Percentiles rank a stretch among this genome's conserved stretches.
These are phyloP conservation scores for Podosphaera fusca DNA, from an alignment of 2,329 filamentous ascomycete species.

Conservation along the genomic window DNA sequence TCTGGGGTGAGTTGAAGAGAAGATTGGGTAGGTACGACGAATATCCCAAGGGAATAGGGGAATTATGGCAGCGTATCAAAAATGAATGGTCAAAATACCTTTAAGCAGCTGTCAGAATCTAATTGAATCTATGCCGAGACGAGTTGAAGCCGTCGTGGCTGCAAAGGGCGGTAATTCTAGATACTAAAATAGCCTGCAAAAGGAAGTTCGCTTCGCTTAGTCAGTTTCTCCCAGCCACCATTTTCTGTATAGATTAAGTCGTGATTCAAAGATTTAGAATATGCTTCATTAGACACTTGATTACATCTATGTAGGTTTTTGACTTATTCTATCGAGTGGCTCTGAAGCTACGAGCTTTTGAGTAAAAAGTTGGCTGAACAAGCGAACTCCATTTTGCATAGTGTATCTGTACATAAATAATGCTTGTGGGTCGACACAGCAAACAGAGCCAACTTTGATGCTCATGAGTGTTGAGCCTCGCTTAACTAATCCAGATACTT, in stretches of 20 bases:
- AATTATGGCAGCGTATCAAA: neutral
- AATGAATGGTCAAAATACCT: neutral
- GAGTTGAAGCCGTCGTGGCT: neutral
- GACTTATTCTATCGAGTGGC: no score
- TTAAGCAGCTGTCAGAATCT: neutral
- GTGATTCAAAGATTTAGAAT: no score
- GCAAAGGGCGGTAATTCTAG: neutral
- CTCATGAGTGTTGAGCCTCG: no score
- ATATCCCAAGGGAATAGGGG: neutral
- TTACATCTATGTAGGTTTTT: no score
- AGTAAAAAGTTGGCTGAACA: no score
- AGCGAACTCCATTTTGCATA: no score
- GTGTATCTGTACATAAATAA: no score
- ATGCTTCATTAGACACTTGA: no score
- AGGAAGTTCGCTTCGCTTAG: neutral
- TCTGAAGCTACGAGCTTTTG: no score
- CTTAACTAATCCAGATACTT: no score
- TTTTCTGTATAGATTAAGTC: neutral
- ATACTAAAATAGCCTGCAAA: neutral
- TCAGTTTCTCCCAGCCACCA: neutral
- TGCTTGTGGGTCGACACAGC: no score
- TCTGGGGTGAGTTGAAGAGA: neutral
- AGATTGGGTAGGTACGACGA: neutral
- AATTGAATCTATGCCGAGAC: neutral
- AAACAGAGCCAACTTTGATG: no score